Percentiles rank a stretch among this genome's conserved stretches.
phyloP scores from a whole-genome alignment of 495 filamentous ascomycete species.

The Penicillium egyptiacum region DNA sequence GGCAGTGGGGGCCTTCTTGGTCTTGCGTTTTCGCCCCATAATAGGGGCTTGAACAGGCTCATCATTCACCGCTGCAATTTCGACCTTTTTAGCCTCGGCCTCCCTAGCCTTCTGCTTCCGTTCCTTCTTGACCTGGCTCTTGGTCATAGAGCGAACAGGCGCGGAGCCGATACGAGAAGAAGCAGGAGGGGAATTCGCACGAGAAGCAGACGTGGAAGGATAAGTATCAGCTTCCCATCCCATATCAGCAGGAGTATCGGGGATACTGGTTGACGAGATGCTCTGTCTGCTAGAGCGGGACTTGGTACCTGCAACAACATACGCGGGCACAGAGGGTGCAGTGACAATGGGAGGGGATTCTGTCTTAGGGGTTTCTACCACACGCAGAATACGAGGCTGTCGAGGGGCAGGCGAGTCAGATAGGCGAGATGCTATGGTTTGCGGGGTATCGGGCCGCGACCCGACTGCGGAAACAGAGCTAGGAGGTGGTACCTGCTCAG shows the following conservation, averaged over 20 bases:
- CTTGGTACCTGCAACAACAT: constrained; percentile 38
- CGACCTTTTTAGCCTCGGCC: constrained; percentile 62
- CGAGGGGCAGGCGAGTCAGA: constrained; percentile 51
- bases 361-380: constrained; percentile 70
- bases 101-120: constrained; percentile 62
- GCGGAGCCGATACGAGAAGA: constrained; percentile 71
- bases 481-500: constrained; percentile 25
- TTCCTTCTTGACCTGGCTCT: constrained; percentile 89
- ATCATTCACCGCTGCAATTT: constrained; percentile 49
- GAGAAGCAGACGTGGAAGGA: constrained; percentile 77
- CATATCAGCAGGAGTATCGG: constrained; percentile 77
- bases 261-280: constrained; percentile 59
- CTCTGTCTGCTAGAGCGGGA: constrained; percentile 59
- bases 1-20: constrained; percentile 64
- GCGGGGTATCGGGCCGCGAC: constrained; percentile 40
- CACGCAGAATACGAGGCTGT: constrained; percentile 59
- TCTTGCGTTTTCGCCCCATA: constrained; percentile 85
- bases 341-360: constrained; percentile 53
- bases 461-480: constrained; percentile 26
- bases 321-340: constrained; percentile 43
- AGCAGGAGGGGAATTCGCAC: constrained; percentile 82
- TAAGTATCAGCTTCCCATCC: constrained; percentile 76
- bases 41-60: constrained; percentile 78
- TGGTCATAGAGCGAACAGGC: constrained; percentile 75
- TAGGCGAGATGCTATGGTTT: constrained; percentile 42